Base-by-base conservation (phyloP, 768 basidiomycete genomes). In the Panaeolus papilionaceus region DNA sequence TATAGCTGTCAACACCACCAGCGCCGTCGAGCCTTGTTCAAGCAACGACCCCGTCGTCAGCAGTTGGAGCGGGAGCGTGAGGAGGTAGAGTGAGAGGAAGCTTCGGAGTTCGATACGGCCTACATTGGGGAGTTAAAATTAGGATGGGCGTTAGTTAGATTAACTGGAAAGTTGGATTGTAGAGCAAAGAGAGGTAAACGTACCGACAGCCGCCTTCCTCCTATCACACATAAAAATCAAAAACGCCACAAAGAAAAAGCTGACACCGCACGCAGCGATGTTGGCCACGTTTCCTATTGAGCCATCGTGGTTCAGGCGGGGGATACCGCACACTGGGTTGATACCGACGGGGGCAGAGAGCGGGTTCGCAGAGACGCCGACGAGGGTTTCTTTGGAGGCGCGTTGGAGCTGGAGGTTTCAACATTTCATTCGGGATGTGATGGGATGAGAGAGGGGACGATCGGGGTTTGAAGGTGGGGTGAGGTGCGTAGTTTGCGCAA, bases 241-340 rank as follows among this genome's bases (percentile, higher is more conserved):
- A 40, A 75, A 76, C 26, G 83, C 69, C n/a, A 88, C 79, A 71
- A 91, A 74, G 37, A 93, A 54, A 68, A 95, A 79, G 73, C 91
- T 91, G 62, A 94, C 73, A n/a, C 83, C 91, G 72, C 94, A 97
- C 4, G 87, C 85, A 69, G 94, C 83, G 75, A 96, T 89, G 75
- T 98, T 93, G 67, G 95, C 95, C 69, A 93, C 86, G 82, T 95
- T 94, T 71, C 92, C 94, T 8, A 94, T 78, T 4, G 88, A 86
- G 33, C 87, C 85, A 28, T 86, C 78, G 20, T 82, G 77, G 61
- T 85, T 88, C 40, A 89, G 81, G 47, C 87, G 83, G 4, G 85
- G 85, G 68, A 95, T 95, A 65, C 90, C 92, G 77, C 96, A 99
- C 44, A 78, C 77, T 2, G 93, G 89, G 74, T 94, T 92, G 61